These are phyloP conservation scores for Spathaspora gorwiae DNA, from an alignment of 805 yeast species.

Conservation along the genomic window DNA sequence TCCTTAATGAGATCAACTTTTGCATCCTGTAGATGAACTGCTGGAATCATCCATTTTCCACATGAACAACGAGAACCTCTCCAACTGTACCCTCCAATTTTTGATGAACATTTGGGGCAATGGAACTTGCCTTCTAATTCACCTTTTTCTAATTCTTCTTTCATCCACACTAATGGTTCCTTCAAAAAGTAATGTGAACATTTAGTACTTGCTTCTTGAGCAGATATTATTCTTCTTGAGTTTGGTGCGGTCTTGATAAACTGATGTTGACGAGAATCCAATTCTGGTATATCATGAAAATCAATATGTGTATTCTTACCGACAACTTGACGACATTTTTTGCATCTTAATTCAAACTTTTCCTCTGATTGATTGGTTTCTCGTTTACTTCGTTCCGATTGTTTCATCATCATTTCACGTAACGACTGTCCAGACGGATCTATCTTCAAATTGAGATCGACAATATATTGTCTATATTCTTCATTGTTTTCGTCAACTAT, in stretches of 20 bases:
- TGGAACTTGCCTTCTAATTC: constrained; percentile 80
- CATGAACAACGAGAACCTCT: constrained; percentile 91
- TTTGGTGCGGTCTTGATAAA: constrained; percentile 62
- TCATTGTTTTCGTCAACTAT: constrained; percentile 19
- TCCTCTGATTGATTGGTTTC: constrained; percentile 2
- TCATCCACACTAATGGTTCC: constrained; percentile 94
- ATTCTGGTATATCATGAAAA: constrained; percentile 62
- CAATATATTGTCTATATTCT: constrained; percentile 23
- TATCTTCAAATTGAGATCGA: constrained; percentile 17
- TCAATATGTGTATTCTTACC: constrained; percentile 63
- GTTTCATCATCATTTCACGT: constrained; percentile 14
- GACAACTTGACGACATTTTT: constrained; percentile 68
- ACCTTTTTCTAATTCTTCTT: constrained; percentile 64
- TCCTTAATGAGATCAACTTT: constrained; percentile 64
- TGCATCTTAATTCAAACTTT: constrained; percentile 59
- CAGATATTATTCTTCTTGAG: constrained; percentile 55
- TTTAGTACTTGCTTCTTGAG: constrained; percentile 48
- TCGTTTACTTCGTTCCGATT: constrained; percentile 1
- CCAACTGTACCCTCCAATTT: constrained; percentile 93
- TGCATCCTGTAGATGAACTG: constrained; percentile 72
- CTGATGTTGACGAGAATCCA: constrained; percentile 58
- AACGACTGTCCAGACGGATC: constrained; percentile 42
- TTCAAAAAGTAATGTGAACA: constrained; percentile 79
- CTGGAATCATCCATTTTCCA: constrained; percentile 94
- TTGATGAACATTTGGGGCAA: constrained; percentile 81